Base-by-base conservation (phyloP, 2,329 filamentous ascomycete genomes). In the Microthyrium microscopicum region DNA sequence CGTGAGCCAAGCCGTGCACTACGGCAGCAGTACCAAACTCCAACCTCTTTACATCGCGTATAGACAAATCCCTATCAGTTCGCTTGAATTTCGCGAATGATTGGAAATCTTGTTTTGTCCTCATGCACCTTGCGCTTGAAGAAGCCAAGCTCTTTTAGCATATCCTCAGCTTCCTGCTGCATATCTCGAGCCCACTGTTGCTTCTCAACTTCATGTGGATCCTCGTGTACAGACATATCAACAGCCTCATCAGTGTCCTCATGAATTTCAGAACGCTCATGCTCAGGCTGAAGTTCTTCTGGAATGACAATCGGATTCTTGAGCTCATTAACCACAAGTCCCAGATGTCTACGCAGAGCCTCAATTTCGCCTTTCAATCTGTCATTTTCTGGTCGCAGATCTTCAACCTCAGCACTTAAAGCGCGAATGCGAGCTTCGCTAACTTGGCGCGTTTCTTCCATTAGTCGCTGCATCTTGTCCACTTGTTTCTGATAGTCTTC, bases 401-500 rank as follows among this genome's bases (percentile, higher is more conserved):
- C 59, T 26, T 66, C 62, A 8, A 63, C 54, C 42, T 66, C 62
- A 17, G 45, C 45, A 0, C 54, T 78, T 34, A 98, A 60, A 41
- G 78, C 82, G 44, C 83, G 76, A 51, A 98, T 93, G 66, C 93
- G 94, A 60, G 79, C 83, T 51, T 95, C 87, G 20, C 80, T 77
- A 11, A 95, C 80, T 53, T 91, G 77, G 39, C 78, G 73, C 41
- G 77, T 78, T 58, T 98, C 89, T 53, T 95, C 85, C 85, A 94
- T 94, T 55, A 92, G 71, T 39, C 85, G 75, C 55, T 95, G 84
- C 78, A 98, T 84, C 36, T 77, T 72, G 30, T 73, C 68, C 13
- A 98, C 89, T 47, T 85, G 80, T 42, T 75, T 74, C 60, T 98
- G 89, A 56, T 95, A 98, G 54, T 93, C 84, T 46, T 95, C 89